Base-by-base conservation (phyloP, 495 filamentous ascomycete genomes). In the Chaetomium tenue region DNA sequence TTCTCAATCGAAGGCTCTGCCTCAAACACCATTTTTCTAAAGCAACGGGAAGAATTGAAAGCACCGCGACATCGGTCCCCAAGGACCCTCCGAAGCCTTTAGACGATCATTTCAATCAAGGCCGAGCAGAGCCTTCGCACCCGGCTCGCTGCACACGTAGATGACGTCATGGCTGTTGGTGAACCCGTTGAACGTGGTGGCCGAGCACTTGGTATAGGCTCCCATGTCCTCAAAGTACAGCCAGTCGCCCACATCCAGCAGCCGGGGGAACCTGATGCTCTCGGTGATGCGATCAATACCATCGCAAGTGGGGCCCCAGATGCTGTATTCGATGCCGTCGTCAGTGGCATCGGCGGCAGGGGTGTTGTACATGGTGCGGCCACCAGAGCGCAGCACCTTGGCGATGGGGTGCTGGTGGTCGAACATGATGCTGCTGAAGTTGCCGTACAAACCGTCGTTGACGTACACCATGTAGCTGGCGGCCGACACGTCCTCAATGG, bases 211-310 rank as follows among this genome's bases (percentile, higher is more conserved):
- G 69, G 94, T 97, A 75, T 99, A 99, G 59, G 94, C 94, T 58
- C 94, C 94, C 94, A 99, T 99, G 44, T 97, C 86, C 79, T 96
- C 91, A 72, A 98, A 99, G 76, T 94, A 98, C 20, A 99, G 81
- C 94, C 94, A 99, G 75, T 99, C 94, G 37, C 93, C 93, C 16
- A 93, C 89, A 72, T 97, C 87, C 30, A 99, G 73, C 50, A 87
- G 82, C 22, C 87, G 86, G 20, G 85, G 77, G 70, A 97, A 88
- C 63, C 78, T 81, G 75, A 89, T 91, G 65, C 86, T 89, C 71
- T 89, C 82, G 23, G 87, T 83, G 76, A 98, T 93, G 67, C 90
- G 90, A 79, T 99, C 94, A 71, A 97, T 97, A 63, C 93, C 92
- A 74, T 99, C 94, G 72, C 94, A 99, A 25, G 95, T 97, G 16